phyloP scores from a whole-genome alignment of 169 alveolate species.

The Eimeria necatrix region DNA sequence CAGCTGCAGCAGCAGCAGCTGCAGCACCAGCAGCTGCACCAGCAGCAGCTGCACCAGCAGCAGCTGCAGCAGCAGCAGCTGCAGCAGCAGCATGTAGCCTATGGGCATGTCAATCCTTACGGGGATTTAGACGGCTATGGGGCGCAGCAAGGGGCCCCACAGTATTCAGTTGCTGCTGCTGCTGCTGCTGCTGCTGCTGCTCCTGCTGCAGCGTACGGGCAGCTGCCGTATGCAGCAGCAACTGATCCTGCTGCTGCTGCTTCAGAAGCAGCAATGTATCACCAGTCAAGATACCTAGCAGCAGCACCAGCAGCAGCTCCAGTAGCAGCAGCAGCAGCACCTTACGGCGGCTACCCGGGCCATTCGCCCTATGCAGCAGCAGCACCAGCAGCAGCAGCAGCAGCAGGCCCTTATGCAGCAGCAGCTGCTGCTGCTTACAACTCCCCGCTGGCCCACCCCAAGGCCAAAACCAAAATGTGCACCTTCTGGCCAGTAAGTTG shows the following conservation, averaged over 20 bases:
- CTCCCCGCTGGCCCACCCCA: constrained; percentile 27
- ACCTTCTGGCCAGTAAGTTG: constrained; percentile 13
- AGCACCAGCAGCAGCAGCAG: constrained; percentile 18
- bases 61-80: constrained; percentile 10
- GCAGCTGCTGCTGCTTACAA: constrained; percentile 29
- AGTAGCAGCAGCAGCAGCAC: not conserved
- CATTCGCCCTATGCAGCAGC: constrained; percentile 10
- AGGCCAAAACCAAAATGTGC: constrained; percentile 26
- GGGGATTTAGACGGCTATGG: constrained; percentile 27
- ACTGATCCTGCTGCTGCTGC: not conserved
- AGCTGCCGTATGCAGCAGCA: not conserved
- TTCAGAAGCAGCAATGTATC: not conserved
- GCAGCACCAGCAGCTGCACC: not conserved
- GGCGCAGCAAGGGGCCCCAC: not conserved
- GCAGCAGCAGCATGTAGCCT: constrained; percentile 11
- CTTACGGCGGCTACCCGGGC: not conserved
- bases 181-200: not conserved
- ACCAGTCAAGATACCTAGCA: not conserved
- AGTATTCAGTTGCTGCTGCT: not conserved
- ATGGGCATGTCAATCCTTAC: constrained; percentile 9
- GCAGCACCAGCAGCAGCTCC: not conserved
- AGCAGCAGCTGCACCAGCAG: not conserved
- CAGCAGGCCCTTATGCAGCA: constrained; percentile 36
- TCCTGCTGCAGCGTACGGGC: not conserved
- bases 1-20: not conserved